Evolutionary conservation across 805 yeast species (phyloP), one percentile per base, ranked within the genome.

Genomic region (Wickerhamia fluorescens): DNA sequence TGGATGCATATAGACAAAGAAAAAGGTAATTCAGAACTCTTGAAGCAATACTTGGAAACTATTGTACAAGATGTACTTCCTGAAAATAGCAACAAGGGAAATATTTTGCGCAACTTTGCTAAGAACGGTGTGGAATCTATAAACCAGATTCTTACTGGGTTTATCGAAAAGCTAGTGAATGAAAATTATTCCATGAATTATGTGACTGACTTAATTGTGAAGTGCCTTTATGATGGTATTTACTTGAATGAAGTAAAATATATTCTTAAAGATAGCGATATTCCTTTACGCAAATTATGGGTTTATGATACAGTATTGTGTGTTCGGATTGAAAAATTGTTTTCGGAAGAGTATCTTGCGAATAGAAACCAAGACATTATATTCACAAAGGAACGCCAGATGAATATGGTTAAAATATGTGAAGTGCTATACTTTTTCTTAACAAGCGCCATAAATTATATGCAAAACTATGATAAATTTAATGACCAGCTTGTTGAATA

Each of bases 211-310:
- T 33, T 57, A 16, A 33, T 61, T 19, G 53, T 47, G 6, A 31
- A 36, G 3, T 42, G 58, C 3, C 37, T 58, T 24, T 57, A 56
- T 35, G 41, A 51, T 11, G 61, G 58, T 1, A 51, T 62, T 3
- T 50, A 45, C 28, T 18, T 33, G n/a, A 61, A 63, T 30, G 80
- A 74, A 41, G 51, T 49, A 4, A 32, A 46, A 4, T 63, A 65
- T 33, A 38, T 57, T 6, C 34, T 60, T 15, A 51, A 46, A 14
- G 47, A 53, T 10, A 23, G 42, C 3, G 57, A 52, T 23, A 29
- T 44, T 3, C 52, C 55, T 7, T 23, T 38, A 1, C 37, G 41
- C 4, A 53, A 57, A 23, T 64, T 67, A 8, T 75, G 82, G 82
- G 56, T 71, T 20, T 61, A 66, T 16, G 63, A 61, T 15, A 48